A percentile compares a stretch with the other conserved stretches of the same genome.
Conservation (phyloP, 2,329 filamentous ascomycete species). For the Diaporthe nobilis region DNA sequence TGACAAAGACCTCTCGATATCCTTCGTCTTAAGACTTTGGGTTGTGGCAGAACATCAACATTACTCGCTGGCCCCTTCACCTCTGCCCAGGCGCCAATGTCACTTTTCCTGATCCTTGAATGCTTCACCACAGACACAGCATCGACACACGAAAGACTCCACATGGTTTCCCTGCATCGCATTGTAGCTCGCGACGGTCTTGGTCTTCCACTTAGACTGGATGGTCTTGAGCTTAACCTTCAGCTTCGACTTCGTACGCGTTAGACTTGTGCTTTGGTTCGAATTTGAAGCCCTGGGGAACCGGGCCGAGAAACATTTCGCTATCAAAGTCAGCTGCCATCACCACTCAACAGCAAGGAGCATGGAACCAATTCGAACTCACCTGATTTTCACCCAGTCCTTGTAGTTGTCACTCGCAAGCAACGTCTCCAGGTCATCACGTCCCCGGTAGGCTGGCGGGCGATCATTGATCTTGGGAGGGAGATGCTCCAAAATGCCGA, state of each 20-base stretch:
- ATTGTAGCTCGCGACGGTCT: not conserved
- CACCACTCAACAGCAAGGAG: not conserved
- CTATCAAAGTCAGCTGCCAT: slow-evolving; percentile 60
- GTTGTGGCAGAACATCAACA: not conserved
- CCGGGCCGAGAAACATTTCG: slow-evolving; percentile 97
- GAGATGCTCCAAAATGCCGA: slow-evolving; percentile 89
- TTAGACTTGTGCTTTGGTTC: slow-evolving; percentile 98
- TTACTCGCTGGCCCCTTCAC: not conserved
- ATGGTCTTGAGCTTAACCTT: slow-evolving; percentile 65
- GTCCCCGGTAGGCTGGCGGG: slow-evolving; percentile 84
- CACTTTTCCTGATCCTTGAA: not conserved
- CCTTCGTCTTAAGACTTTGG: not conserved
- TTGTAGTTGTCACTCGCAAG: slow-evolving; percentile 91
- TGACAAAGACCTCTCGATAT: not conserved
- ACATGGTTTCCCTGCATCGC: not conserved
- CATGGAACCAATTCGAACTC: slow-evolving; percentile 55
- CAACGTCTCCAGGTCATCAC: slow-evolving; percentile 94
- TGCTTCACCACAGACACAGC: not conserved
- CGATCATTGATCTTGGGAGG: slow-evolving; percentile 92
- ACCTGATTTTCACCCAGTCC: slow-evolving; percentile 99
- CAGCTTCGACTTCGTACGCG: slow-evolving; percentile 85
- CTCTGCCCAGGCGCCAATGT: not conserved
- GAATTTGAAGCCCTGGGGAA: slow-evolving; percentile 92
- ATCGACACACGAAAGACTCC: not conserved
- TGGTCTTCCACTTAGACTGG: not conserved